Evolutionary conservation across 140 eudicot genomes (phyloP), one percentile per base, ranked within the genome.

Genomic region (Anethum foeniculum): DNA sequence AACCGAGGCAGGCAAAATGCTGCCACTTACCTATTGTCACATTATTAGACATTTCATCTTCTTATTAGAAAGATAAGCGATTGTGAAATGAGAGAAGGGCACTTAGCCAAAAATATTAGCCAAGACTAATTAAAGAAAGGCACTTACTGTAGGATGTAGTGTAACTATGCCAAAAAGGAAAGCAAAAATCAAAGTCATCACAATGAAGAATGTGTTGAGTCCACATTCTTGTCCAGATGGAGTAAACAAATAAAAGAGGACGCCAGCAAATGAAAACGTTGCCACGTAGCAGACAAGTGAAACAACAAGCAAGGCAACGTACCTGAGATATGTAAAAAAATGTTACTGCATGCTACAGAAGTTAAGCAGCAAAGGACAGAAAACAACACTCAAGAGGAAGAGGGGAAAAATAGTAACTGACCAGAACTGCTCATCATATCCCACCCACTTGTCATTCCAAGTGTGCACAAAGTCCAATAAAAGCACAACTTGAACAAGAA

Each of bases 381-480:
- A 46, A 27, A 60, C 2, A 16, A 30, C 46, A 25, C 2, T 25
- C 13, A 44, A 7, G 21, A 75, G 43, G 23, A 46, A 75, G 34
- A 54, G 77, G n/a, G 18, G 32, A 11, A 16, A 49, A 52, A 36
- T 19, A 25, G 62, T 7, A 41, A 82, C 97, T 80, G 79, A 94
- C 98, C 98, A 94, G 89, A 94, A 92, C 84, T 88, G 90, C 84
- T 94, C 98, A 77, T 92, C 97, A 80, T 90, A 94, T 80, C 93
- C 94, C 86, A 94, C 98, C 98, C 98, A 94, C 87, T 86, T 94
- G 88, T 94, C 98, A 81, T 94, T 94, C 98, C 98, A 94, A 68
- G 93, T 85, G 84, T 94, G 98, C 72, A 94, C 98, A 87, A 94
- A 94, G 85, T 94, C 98, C 88, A 94, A 82, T 86, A 94, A 83